A percentile compares a stretch with the other conserved stretches of the same genome.
Conservation (phyloP, 1,139 yeast species). For the Geotrichum siamense region DNA sequence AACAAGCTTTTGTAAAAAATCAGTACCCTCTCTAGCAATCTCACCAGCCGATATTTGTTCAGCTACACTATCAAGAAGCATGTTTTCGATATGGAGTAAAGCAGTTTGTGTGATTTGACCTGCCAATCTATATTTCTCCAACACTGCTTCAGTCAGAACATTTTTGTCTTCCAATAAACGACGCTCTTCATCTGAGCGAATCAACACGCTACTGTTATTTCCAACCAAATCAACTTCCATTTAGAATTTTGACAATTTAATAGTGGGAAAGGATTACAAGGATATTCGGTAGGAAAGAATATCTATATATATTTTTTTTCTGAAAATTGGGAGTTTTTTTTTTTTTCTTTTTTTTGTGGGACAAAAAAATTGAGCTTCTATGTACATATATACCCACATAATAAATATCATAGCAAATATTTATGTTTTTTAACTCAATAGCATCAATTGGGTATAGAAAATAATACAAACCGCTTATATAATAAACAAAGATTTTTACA, state of each 20-base stretch:
- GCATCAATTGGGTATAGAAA: too few relatives aligned
- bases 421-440: too few relatives aligned
- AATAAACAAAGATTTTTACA: too few relatives aligned
- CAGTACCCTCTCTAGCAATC: conserved; percentile 74
- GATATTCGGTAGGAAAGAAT: too few relatives aligned
- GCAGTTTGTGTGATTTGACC: conserved; percentile 92
- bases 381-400: too few relatives aligned
- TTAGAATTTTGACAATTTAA: conserved; percentile 1
- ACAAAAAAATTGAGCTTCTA: too few relatives aligned
- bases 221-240: conserved; percentile 15
- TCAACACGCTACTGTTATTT: not conserved
- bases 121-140: conserved; percentile 81
- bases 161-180: conserved; percentile 69
- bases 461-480: too few relatives aligned
- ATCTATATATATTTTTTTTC: too few relatives aligned
- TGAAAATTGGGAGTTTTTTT: too few relatives aligned
- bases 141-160: conserved; percentile 50
- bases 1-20: conserved; percentile 43
- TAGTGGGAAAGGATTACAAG: too few relatives aligned
- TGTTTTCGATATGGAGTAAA: conserved; percentile 53
- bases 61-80: conserved; percentile 55
- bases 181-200: conserved; percentile 41
- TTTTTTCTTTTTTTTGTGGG: too few relatives aligned
- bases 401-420: too few relatives aligned
- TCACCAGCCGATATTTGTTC: conserved; percentile 51